Base-by-base conservation (phyloP, 176 grass and related monocot genomes). In the Ensete ventricosum region DNA sequence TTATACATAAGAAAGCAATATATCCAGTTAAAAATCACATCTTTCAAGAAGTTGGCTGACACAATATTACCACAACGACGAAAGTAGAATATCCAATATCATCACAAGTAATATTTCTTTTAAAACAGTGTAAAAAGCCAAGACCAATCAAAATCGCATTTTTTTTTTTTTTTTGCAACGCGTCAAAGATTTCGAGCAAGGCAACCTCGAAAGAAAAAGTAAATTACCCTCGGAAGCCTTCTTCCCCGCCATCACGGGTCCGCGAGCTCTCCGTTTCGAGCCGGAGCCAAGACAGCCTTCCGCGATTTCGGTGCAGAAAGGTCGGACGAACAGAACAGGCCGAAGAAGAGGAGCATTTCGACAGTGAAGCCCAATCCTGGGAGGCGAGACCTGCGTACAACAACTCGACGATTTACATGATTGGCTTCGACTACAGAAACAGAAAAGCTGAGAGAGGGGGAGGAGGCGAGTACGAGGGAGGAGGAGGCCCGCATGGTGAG, bases 191-290 rank as follows among this genome's bases (percentile, higher is more conserved):
- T 62, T 58, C 3, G 59, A 34, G 10, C 53, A 74, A 34, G 19
- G n/a, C 9, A 25, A 23, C 19, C 26, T 17, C 25, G 34, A 52
- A 24, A 4, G 11, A 53, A 12, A 53, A 16, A 72, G 11, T 1
- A 22, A 22, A 9, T 50, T 82, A 98, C 94, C 94, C 81, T 91
- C 55, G 25, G 86, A 82, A 22, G 85, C 86, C 82, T 91, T 98
- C 86, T 98, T 93, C 63, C 90, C 94, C 1, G 90, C 88, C 94
- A 98, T 98, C 48, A 93, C 77, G 4, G 94, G 94, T 0, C 94
- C 94, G 23, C 94, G 78, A 50, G 88, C 89, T 50, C 94, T 83
- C 55, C 94, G 75, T 55, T 91, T 97, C 11, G 90, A 97, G 54
- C 55, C 55, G 43, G 76, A 73, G 8, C 77, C 68, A 54, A 67